Conservation (phyloP, 2,329 filamentous ascomycete species). For the Fusarium luffae region DNA sequence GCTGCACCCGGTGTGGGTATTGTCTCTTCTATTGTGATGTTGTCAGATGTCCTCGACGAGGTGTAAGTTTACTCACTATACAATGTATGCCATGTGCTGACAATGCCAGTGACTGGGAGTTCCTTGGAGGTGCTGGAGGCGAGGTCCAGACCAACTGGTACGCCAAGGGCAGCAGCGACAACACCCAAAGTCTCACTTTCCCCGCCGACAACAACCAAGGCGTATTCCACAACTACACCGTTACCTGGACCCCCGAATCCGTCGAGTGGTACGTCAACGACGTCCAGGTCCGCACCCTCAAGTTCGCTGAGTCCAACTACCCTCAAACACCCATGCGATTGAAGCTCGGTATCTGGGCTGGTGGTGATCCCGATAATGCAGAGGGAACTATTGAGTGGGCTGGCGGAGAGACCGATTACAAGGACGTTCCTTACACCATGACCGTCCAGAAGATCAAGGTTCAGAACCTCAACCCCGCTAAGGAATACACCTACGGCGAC, state of each 20-base stretch:
- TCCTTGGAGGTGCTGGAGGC: conserved; percentile 72
- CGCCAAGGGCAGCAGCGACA: conserved; percentile 70
- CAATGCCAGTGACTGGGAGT: conserved; percentile 72
- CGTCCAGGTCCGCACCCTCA: conserved; percentile 45
- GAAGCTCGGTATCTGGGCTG: conserved; percentile 70
- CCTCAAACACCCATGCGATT: conserved; percentile 77
- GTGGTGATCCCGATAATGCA: conserved; percentile 53
- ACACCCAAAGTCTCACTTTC: conserved; percentile 18
- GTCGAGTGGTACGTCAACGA: conserved; percentile 71
- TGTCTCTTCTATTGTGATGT: conserved; percentile 78
- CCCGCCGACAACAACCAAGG: conserved; percentile 46
- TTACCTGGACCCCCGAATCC: conserved; percentile 72
- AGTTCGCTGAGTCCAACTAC: conserved; percentile 61
- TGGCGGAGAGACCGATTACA: conserved; percentile 61
- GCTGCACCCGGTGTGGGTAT: conserved; percentile 79
- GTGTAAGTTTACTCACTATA: neutral
- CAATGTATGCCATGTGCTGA: neutral
- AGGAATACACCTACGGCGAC: conserved; percentile 50
- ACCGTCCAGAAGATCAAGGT: conserved; percentile 59
- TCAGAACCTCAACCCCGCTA: conserved; percentile 52
- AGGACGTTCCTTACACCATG: conserved; percentile 68
- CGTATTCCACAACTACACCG: conserved; percentile 69
- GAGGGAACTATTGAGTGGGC: conserved; percentile 76
- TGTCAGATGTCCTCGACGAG: conserved; percentile 78
- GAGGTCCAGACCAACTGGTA: conserved; percentile 84